Evolutionary conservation across 2,329 filamentous ascomycete genomes (phyloP).

Genomic region (Aspergillus floridensis): DNA sequence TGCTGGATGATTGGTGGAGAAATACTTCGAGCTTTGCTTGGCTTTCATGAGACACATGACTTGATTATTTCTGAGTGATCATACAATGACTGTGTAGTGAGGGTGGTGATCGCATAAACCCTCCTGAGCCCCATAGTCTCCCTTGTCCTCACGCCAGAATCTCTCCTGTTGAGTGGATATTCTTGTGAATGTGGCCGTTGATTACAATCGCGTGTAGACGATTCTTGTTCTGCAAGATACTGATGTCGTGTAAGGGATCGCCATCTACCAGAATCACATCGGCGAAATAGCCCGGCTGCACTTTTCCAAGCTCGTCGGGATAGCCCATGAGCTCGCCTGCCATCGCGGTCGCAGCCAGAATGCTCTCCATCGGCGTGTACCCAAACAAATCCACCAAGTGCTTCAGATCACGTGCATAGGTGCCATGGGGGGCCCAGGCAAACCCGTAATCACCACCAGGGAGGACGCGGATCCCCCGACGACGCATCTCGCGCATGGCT

Average conservation of each 20-base stretch:
- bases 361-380: constrained; percentile 42
- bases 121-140: no score
- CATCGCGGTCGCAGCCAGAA: constrained; percentile 41
- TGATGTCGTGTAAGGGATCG: neutral
- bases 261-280: constrained; percentile 4
- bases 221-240: neutral
- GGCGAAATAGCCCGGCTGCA: neutral
- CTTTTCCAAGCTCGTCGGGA: constrained; percentile 7
- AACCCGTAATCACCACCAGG: constrained; percentile 48
- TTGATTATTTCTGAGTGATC: no score
- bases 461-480: constrained; percentile 44
- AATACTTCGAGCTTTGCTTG: neutral
- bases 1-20: constrained; percentile 3
- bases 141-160: neutral
- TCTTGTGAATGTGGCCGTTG: neutral
- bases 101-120: no score
- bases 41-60: neutral
- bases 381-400: constrained; percentile 46
- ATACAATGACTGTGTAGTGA: no score
- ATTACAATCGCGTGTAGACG: neutral
- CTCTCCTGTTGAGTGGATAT: neutral
- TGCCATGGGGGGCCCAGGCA: constrained; percentile 47
- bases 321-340: constrained; percentile 21
- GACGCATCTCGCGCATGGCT: constrained; percentile 43
- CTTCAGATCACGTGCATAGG: constrained; percentile 44